These are phyloP conservation scores for Parasitella parasitica DNA, from an alignment of 371 early-diverging fungal genomes.

Conservation along the genomic window DNA sequence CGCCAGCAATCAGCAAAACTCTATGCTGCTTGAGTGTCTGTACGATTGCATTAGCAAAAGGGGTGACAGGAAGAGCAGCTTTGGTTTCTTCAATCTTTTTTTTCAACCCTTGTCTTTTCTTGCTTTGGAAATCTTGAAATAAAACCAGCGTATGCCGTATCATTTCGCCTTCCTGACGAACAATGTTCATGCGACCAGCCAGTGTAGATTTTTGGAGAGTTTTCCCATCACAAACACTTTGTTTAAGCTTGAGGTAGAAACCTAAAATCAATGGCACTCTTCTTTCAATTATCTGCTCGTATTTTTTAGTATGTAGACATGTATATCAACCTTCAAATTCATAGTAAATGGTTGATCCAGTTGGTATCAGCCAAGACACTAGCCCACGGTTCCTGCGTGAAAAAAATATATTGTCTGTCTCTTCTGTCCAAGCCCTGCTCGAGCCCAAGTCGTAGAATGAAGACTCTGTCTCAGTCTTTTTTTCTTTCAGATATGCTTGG, in stretches of 20 bases:
- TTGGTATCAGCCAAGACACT: conserved; percentile 39
- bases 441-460: not conserved
- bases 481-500: conserved; percentile 31
- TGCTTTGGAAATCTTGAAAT: conserved; percentile 58
- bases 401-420: conserved; percentile 48
- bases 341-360: conserved; percentile 47
- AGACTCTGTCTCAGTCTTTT: not conserved
- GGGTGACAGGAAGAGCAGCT: conserved; percentile 56
- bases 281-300: conserved; percentile 13
- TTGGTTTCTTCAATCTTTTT: conserved; percentile 57
- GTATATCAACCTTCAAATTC: conserved; percentile 48
- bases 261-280: conserved; percentile 6
- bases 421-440: conserved; percentile 37
- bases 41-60: conserved; percentile 61
- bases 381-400: conserved; percentile 37
- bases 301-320: conserved; percentile 35
- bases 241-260: conserved; percentile 36
- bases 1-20: conserved; percentile 69
- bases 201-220: not conserved
- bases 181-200: conserved; percentile 1
- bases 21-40: conserved; percentile 54
- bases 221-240: conserved; percentile 21
- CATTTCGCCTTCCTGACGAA: conserved; percentile 42
- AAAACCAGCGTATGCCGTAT: conserved; percentile 53
- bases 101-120: conserved; percentile 39